Evolutionary conservation across 1,284 basidiomycete species (phyloP), one percentile per base, ranked within the genome.

Genomic region (Pseudozyma thailandica): DNA sequence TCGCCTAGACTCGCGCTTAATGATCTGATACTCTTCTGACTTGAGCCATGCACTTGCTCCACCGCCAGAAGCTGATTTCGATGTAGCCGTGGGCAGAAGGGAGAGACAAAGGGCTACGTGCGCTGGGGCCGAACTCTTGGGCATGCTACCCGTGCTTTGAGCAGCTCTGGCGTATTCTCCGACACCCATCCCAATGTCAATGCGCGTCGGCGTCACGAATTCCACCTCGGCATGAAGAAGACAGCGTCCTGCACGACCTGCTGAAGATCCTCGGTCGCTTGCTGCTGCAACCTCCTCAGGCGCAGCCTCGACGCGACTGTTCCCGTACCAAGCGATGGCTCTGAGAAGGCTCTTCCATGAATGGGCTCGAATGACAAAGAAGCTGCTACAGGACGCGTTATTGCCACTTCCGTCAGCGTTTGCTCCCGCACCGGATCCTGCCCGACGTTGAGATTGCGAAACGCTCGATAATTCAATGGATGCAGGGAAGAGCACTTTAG

Each of bases 271-370:
- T 30, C 49, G 47, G n/a, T 56, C 55, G 44, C 39, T 47, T 2
- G 66, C 71, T 2, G 71, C 61, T 7, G 68, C 76, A 0, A 72
- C 63, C 6, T 72, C 72, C 30, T 55, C 61, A 6, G 75, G 72
- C 1, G 56, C 57, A 4, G 75, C 72, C 38, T 75, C 72, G 35
- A 78, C 52, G 4, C 63, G 53, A 12, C 60, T 77, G 50, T 78
- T 78, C 23, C 76, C 76, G 18, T 75, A 77, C 76, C 76, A 78
- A 13, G 76, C 76, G 13, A 77, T 35, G 26, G 74, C 69, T 12
- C 76, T 63, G 26, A 78, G 64, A 27, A 78, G 45, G 43, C 58
- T 62, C 43, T 75, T 77, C 76, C 76, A 78, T 6, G 66, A 70
- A 23, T 59, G 62, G 15, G 75, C 73, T 18, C 75, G 69, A 27